phyloP scores from a whole-genome alignment of 75 land plant species.

The Gnetum montanum region DNA sequence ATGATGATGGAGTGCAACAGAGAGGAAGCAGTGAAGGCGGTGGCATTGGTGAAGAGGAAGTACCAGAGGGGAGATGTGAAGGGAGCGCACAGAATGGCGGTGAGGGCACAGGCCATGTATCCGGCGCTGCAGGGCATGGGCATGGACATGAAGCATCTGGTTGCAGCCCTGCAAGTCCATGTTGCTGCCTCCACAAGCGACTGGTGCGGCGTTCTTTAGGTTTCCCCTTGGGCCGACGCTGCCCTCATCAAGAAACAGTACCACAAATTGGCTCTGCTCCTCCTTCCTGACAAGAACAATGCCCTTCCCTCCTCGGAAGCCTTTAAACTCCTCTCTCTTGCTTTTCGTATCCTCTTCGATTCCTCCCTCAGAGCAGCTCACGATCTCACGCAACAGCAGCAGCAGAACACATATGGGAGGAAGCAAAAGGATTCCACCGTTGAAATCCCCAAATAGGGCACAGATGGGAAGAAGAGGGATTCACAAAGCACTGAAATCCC shows the following conservation, averaged over 20 bases:
- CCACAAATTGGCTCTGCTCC: constrained; percentile 52
- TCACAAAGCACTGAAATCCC: no score
- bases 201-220: constrained; percentile 66
- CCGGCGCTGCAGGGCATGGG: constrained; percentile 58
- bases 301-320: constrained; percentile 46
- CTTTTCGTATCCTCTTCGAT: constrained; percentile 53
- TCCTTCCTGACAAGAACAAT: constrained; percentile 76
- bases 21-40: constrained; percentile 61
- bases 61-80: constrained; percentile 41
- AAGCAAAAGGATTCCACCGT: no score
- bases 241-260: constrained; percentile 45
- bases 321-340: constrained; percentile 56
- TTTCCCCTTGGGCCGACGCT: constrained; percentile 22
- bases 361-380: constrained; percentile 25
- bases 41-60: constrained; percentile 58
- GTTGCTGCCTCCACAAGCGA: constrained; percentile 45
- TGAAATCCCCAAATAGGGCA: no score
- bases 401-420: no score
- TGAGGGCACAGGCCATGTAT: constrained; percentile 54
- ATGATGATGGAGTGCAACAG: constrained; percentile 45
- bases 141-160: no score
- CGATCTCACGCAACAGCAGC: no score
- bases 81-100: constrained; percentile 48
- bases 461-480: no score
- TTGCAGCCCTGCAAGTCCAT: constrained; percentile 61